Percentiles rank a stretch among this genome's conserved stretches.
Conservation (phyloP, 148 eudicot genomes). For the Gaultheria prostrata region DNA sequence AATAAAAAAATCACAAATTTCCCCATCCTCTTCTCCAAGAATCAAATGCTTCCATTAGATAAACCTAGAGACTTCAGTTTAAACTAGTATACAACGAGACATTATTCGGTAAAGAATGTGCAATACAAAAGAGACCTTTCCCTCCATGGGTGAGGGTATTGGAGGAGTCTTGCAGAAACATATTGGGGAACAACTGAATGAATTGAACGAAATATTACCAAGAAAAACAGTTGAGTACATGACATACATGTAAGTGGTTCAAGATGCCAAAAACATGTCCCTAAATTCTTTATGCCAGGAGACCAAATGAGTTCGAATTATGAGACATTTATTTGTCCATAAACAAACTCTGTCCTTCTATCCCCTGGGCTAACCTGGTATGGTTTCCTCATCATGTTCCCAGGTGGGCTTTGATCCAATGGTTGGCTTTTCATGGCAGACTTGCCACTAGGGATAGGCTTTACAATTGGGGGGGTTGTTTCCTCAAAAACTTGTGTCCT, state of each 20-base stretch:
- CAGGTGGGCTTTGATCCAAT: too few species aligned
- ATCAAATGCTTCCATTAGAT: neutral
- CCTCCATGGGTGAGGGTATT: neutral
- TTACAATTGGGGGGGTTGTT: too few species aligned
- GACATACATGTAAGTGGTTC: neutral
- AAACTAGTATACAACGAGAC: neutral
- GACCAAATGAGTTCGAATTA: neutral
- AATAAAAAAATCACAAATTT: neutral
- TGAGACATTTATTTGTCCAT: neutral
- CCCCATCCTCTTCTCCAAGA: neutral
- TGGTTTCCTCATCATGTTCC: too few species aligned
- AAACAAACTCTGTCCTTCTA: neutral
- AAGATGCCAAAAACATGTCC: neutral
- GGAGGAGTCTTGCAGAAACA: neutral
- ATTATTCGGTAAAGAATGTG: too few species aligned
- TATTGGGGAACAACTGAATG: neutral
- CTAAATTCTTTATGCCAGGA: neutral
- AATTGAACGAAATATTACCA: neutral
- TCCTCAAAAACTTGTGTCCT: too few species aligned
- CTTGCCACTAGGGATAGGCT: too few species aligned
- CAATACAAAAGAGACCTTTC: slow-evolving; percentile 1
- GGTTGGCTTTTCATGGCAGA: too few species aligned
- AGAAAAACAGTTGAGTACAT: too few species aligned
- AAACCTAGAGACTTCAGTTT: neutral
- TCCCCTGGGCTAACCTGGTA: too few species aligned